phyloP scores from a whole-genome alignment of 2,329 filamentous ascomycete species.

The Exserohilum turcica region DNA sequence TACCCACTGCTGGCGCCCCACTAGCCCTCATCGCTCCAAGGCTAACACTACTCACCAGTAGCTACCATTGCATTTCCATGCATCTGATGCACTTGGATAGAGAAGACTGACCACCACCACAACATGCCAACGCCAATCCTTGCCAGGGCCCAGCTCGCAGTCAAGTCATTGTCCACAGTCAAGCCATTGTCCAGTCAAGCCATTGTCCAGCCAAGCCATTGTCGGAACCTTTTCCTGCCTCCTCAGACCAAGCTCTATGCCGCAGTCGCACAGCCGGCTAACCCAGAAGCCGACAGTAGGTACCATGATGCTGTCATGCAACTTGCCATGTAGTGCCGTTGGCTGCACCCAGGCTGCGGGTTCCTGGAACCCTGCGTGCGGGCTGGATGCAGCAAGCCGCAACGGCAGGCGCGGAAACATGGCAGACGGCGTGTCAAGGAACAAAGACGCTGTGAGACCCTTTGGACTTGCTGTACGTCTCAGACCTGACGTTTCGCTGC shows the following conservation, averaged over 20 bases:
- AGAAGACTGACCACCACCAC: no score
- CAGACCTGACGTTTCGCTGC: background rate
- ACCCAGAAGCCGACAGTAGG: constrained; percentile 9
- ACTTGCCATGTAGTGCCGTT: constrained; percentile 24
- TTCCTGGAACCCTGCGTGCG: constrained; percentile 17
- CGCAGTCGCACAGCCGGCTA: constrained; percentile 14
- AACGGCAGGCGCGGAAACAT: constrained; percentile 21
- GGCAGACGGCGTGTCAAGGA: constrained; percentile 14
- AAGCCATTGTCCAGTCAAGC: no score
- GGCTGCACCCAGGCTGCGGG: constrained; percentile 14
- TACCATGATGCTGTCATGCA: constrained; percentile 15
- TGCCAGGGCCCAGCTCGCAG: background rate
- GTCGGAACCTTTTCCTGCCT: constrained; percentile 4
- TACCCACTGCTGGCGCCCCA: background rate
- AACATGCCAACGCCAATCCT: background rate
- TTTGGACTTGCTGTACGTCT: background rate
- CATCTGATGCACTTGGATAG: no score
- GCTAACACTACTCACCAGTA: background rate
- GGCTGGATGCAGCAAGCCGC: constrained; percentile 20
- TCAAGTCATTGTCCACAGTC: no score
- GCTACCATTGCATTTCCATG: background rate
- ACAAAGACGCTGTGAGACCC: constrained; percentile 11
- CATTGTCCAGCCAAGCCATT: no score
- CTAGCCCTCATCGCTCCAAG: background rate
- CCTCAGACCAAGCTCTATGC: background rate